Evolutionary conservation across 129 eudicot genomes (phyloP).

Genomic region (Centella asiatica): DNA sequence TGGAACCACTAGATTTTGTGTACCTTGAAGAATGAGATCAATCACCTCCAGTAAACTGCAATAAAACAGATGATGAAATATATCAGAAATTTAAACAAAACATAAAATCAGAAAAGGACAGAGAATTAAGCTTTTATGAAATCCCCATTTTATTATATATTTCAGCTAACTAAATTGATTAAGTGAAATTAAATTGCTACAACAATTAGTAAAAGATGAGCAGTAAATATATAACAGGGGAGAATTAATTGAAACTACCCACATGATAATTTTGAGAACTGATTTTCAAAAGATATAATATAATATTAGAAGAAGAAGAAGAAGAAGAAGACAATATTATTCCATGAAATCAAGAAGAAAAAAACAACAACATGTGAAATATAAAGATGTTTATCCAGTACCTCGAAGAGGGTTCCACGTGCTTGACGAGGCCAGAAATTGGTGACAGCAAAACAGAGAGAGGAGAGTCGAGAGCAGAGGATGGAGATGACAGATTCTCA

Average conservation of each 20-base stretch:
- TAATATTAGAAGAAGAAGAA: background rate
- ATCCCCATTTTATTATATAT: background rate
- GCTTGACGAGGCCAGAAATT: conserved; percentile 31
- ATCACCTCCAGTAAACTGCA: conserved; percentile 79
- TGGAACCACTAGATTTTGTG: conserved; percentile 81
- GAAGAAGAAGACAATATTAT: background rate
- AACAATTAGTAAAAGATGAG: background rate
- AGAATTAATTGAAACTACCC: no score
- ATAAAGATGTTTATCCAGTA: conserved; percentile 10
- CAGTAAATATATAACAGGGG: no score
- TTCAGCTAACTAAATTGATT: background rate
- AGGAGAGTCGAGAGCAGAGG: conserved; percentile 58
- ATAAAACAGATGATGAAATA: background rate
- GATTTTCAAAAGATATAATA: no score
- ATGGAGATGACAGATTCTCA: conserved; percentile 45
- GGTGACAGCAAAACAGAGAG: conserved; percentile 49
- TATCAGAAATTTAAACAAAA: background rate
- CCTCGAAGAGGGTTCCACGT: conserved; percentile 77
- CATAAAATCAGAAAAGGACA: background rate
- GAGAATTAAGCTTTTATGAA: background rate
- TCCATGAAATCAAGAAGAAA: background rate
- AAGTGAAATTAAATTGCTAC: background rate
- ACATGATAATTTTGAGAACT: no score
- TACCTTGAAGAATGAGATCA: conserved; percentile 62
- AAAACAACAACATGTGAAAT: background rate